Evolutionary conservation across 805 yeast genomes (phyloP).

Genomic region (Sungouiella thailandica): DNA sequence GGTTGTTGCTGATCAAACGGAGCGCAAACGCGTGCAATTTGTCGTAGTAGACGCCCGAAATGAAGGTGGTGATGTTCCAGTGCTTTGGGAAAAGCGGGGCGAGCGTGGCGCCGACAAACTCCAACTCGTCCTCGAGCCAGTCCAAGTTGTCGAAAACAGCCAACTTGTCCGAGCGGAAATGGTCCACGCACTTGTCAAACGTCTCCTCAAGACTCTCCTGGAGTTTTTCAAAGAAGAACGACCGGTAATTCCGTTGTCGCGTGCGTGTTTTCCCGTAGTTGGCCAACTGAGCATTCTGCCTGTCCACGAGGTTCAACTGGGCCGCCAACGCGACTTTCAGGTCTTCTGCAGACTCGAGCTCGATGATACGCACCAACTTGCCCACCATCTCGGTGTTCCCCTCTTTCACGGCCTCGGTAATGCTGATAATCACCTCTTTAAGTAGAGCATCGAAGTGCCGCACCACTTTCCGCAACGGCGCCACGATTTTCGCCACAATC

Average conservation of each 20-base stretch:
- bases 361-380: conserved; percentile 71
- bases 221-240: conserved; percentile 54
- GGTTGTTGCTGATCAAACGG: conserved; percentile 61
- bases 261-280: conserved; percentile 29
- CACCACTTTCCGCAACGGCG: conserved; percentile 41
- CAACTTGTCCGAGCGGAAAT: conserved; percentile 46
- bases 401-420: conserved; percentile 69
- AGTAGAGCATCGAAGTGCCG: conserved; percentile 61
- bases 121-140: conserved; percentile 81
- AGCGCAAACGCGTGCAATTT: conserved; percentile 61
- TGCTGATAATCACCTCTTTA: conserved; percentile 56
- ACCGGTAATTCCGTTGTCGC: conserved; percentile 53
- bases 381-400: conserved; percentile 65
- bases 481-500: conserved; percentile 54
- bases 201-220: conserved; percentile 59
- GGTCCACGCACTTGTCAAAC: conserved; percentile 60
- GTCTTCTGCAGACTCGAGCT: conserved; percentile 78
- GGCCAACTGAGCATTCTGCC: conserved; percentile 13
- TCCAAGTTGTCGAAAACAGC: conserved; percentile 64
- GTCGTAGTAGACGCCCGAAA: conserved; percentile 62
- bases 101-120: conserved; percentile 57
- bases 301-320: conserved; percentile 22
- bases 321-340: conserved; percentile 38
- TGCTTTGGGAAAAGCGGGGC: conserved; percentile 57
- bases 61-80: conserved; percentile 68